Percentiles rank a stretch among this genome's conserved stretches.
These are phyloP conservation scores for Trifolium pratense DNA, from an alignment of 306 rosid genomes.

Conservation along the genomic window DNA sequence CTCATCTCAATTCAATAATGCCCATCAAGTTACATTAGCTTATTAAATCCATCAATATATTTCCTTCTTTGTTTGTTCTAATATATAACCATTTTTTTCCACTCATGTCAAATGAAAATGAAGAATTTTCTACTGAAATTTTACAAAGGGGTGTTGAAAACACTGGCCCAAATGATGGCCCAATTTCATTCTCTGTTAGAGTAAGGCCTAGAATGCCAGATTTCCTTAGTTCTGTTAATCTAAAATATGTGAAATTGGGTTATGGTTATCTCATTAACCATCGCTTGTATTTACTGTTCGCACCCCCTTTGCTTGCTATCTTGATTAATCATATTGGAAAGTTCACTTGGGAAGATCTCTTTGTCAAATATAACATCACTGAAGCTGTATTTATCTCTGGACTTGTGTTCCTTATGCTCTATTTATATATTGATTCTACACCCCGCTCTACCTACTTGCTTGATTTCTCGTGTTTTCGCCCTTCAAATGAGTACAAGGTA, in stretches of 20 bases:
- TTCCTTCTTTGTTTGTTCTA: not conserved
- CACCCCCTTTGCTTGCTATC: slow-evolving; percentile 43
- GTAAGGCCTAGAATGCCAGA: slow-evolving; percentile 53
- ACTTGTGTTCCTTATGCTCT: slow-evolving; percentile 34
- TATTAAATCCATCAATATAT: not conserved
- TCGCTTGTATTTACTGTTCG: slow-evolving; percentile 41
- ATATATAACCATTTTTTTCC: not conserved
- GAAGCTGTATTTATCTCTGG: slow-evolving; percentile 40
- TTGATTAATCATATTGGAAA: slow-evolving; percentile 36
- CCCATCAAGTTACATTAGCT: slow-evolving; percentile 4
- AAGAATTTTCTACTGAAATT: slow-evolving; percentile 54
- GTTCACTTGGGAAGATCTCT: slow-evolving; percentile 37
- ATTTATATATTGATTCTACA: slow-evolving; percentile 39
- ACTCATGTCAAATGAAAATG: slow-evolving; percentile 50
- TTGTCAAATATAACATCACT: slow-evolving; percentile 32
- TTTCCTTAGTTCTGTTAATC: slow-evolving; percentile 55
- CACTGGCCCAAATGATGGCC: slow-evolving; percentile 43
- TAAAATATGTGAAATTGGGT: slow-evolving; percentile 58
- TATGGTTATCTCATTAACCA: slow-evolving; percentile 52
- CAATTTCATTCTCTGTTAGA: slow-evolving; percentile 50
- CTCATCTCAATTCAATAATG: not conserved
- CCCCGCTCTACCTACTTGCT: slow-evolving; percentile 61
- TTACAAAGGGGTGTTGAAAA: slow-evolving; percentile 39
- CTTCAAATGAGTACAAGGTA: slow-evolving; percentile 69
- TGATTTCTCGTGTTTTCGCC: slow-evolving; percentile 76